Evolutionary conservation across 2,329 filamentous ascomycete species (phyloP), one percentile per base, ranked within the genome.

Genomic region (Raffaelea arxii): DNA sequence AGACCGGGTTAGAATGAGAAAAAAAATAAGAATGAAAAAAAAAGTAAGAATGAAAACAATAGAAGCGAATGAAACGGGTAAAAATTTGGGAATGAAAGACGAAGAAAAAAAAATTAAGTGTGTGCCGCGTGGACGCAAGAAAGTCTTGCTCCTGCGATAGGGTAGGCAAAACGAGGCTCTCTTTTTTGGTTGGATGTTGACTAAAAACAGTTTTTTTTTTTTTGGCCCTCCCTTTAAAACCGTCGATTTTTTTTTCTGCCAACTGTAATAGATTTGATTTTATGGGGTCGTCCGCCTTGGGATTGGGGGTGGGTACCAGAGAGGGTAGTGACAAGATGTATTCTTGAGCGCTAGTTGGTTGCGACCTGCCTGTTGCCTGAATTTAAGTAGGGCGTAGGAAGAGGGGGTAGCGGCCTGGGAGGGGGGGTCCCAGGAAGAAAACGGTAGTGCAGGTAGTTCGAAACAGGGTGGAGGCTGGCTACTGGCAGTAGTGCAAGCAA

Each of bases 201-300:
- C 27, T 25, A 43, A 37, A 44, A 16, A 37, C 19, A 25, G 27
- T 12, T 11, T 36, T 25, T 23, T 6, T 27, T 25, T 22, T 45
- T 24, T 24, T 44, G 2, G 21, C 40, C 24, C 4, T 40, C 46
- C 41, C 46, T 46, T 37, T 48, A 41, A 35, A 48, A 38, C 27
- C 25, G 42, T 43, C 46, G 47, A 44, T 39, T 50, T 47, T 53
- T 36, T 36, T 36, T 36, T 9, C 6, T 16, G 7, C 32, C 19
- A 16, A 12, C 27, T 40, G 44, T 46, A 49, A 46, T 43, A 48
- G 46, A 44, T 45, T 44, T 53, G 47, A 32, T 46, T 50, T 47
- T 53, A 53, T 53, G 46, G 51, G 44, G 51, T 53, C n/a, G n/a
- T n/a, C n/a, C n/a, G n/a, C n/a, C n/a, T 45, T 46, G 47, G 46